Evolutionary conservation across 306 rosid species (phyloP).

Genomic region (Canavalia gladiata): DNA sequence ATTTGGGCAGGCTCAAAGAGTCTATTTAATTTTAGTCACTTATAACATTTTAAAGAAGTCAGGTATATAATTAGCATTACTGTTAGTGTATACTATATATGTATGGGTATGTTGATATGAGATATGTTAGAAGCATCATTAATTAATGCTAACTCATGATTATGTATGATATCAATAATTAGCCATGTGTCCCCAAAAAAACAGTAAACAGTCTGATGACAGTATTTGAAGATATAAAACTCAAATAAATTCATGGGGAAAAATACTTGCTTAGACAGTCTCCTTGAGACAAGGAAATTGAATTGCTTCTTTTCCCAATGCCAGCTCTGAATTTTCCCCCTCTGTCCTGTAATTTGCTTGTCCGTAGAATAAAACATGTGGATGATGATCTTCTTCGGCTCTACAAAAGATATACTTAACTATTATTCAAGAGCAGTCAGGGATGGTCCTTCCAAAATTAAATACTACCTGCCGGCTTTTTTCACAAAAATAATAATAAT

Average conservation of each 20-base stretch:
- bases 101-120: neutral
- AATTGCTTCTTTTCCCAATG: conserved; percentile 56
- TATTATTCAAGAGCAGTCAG: conserved; percentile 29
- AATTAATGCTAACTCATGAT: neutral
- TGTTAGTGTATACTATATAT: too few relatives aligned
- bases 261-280: conserved; percentile 41
- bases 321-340: conserved; percentile 53
- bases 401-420: conserved; percentile 41
- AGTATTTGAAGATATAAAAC: neutral
- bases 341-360: conserved; percentile 6
- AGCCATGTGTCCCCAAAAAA: neutral
- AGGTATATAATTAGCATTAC: too few relatives aligned
- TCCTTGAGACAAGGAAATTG: conserved; percentile 60
- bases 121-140: neutral
- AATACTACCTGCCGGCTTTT: too few relatives aligned
- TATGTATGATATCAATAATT: neutral
- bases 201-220: neutral
- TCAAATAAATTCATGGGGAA: conserved; percentile 41
- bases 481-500: too few relatives aligned
- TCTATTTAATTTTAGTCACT: too few relatives aligned
- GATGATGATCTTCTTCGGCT: conserved; percentile 55
- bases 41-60: too few relatives aligned
- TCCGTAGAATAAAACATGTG: conserved; percentile 51
- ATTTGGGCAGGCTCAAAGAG: neutral
- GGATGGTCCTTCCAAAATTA: neutral